A percentile compares a stretch with the other conserved stretches of the same genome.
These are phyloP conservation scores for Alternaria atra DNA, from an alignment of 2,329 filamentous ascomycete species.

Conservation along the genomic window DNA sequence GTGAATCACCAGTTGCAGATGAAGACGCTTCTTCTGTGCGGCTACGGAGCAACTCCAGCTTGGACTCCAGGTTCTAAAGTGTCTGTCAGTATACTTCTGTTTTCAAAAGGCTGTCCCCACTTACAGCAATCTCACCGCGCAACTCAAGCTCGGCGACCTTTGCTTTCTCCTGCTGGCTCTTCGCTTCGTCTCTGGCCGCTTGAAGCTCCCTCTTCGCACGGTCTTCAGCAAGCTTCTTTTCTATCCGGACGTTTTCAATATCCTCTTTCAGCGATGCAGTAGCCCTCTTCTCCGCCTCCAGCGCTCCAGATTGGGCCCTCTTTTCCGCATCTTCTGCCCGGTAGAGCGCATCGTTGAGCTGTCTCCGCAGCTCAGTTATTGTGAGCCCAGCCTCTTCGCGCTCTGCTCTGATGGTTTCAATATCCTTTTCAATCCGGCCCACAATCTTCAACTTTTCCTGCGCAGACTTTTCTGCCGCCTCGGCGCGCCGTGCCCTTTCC, in stretches of 20 bases:
- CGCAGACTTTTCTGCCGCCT: conserved; percentile 66
- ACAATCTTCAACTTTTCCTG: conserved; percentile 64
- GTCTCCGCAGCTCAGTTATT: conserved; percentile 73
- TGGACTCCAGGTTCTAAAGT: conserved; percentile 78
- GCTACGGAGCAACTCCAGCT: conserved; percentile 85
- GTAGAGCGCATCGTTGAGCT: conserved; percentile 73
- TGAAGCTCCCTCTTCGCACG: conserved; percentile 74
- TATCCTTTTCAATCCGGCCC: conserved; percentile 63
- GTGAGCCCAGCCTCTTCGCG: conserved; percentile 69
- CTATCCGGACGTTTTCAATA: conserved; percentile 71
- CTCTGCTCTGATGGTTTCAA: conserved; percentile 70
- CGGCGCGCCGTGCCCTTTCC: conserved; percentile 67
- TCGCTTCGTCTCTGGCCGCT: conserved; percentile 76
- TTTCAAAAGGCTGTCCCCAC: conserved; percentile 7
- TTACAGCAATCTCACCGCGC: conserved; percentile 73
- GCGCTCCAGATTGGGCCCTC: conserved; percentile 71
- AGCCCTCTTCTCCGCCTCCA: conserved; percentile 70
- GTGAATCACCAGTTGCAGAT: conserved; percentile 79
- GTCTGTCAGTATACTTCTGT: conserved; percentile 30
- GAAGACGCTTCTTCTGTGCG: conserved; percentile 90
- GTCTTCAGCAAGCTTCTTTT: conserved; percentile 78
- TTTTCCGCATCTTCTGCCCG: conserved; percentile 72
- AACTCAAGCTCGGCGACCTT: conserved; percentile 77
- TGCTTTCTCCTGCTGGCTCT: conserved; percentile 75
- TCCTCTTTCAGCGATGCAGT: conserved; percentile 69